Percentiles rank a stretch among this genome's conserved stretches.
Conservation (phyloP, 257 asterid species). For the Echites panduratus region DNA sequence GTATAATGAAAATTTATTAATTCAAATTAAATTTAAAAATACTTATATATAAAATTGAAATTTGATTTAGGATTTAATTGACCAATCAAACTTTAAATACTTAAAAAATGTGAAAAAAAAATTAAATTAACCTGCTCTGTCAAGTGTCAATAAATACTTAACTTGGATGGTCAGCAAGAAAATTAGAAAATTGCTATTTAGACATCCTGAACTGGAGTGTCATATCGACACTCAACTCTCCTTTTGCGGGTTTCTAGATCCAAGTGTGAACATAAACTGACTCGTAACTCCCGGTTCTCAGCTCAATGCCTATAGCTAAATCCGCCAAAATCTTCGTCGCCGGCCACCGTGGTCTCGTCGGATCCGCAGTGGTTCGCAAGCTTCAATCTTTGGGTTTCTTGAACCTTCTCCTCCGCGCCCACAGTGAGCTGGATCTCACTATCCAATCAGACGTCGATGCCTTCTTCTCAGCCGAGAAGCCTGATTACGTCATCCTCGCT, state of each 20-base stretch:
- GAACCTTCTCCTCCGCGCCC: conserved; percentile 80
- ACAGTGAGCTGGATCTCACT: conserved; percentile 82
- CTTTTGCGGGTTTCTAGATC: not conserved
- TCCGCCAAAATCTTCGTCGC: conserved; percentile 70
- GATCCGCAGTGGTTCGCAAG: conserved; percentile 71
- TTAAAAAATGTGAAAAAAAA: too few species aligned
- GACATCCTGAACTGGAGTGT: too few species aligned
- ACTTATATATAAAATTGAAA: too few species aligned
- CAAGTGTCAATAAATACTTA: too few species aligned
- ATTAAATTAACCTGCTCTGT: too few species aligned
- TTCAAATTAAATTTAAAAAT: too few species aligned
- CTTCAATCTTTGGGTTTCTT: conserved; percentile 50
- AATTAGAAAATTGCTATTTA: too few species aligned
- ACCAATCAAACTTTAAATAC: too few species aligned
- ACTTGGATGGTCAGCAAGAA: too few species aligned
- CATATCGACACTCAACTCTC: too few species aligned
- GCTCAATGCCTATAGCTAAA: conserved; percentile 37
- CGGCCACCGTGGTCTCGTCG: conserved; percentile 96
- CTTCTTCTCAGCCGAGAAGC: conserved; percentile 65
- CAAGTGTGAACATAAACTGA: not conserved
- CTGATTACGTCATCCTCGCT: conserved; percentile 63
- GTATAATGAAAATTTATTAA: too few species aligned
- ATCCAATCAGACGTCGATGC: conserved; percentile 69
- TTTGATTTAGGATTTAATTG: too few species aligned
- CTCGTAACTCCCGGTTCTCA: not conserved